Evolutionary conservation across 345 rosid genomes (phyloP).

Genomic region (Nasturtium officinale): DNA sequence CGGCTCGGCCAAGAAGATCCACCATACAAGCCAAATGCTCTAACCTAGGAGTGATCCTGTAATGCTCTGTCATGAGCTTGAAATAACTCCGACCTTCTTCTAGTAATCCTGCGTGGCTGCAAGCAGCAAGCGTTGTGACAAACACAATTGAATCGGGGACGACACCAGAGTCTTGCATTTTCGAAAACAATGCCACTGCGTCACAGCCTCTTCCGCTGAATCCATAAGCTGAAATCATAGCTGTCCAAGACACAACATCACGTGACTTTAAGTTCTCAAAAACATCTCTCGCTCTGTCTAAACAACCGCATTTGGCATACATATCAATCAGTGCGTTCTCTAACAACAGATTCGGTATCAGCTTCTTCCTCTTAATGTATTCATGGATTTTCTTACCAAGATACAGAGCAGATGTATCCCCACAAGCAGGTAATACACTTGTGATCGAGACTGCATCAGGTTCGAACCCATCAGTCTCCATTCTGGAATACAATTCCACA

Average conservation of each 20-base stretch:
- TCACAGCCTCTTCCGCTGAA: conserved; percentile 59
- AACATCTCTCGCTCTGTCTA: conserved; percentile 57
- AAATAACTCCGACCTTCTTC: conserved; percentile 59
- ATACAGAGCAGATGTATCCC: conserved; percentile 64
- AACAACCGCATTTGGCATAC: conserved; percentile 75
- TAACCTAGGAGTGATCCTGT: conserved; percentile 55
- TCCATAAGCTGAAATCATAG: conserved; percentile 80
- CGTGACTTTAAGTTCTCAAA: conserved; percentile 61
- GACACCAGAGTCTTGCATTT: conserved; percentile 62
- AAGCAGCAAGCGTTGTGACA: conserved; percentile 73
- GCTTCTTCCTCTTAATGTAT: conserved; percentile 52
- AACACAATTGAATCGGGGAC: conserved; percentile 73
- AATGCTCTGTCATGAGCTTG: conserved; percentile 54
- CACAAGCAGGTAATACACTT: conserved; percentile 78
- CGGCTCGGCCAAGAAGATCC: conserved; percentile 72
- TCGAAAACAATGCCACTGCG: conserved; percentile 57
- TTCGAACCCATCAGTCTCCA: conserved; percentile 57
- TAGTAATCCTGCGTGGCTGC: conserved; percentile 70
- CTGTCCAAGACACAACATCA: conserved; percentile 79
- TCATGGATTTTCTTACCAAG: conserved; percentile 59
- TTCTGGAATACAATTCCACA: conserved; percentile 51
- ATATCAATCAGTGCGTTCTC: conserved; percentile 78
- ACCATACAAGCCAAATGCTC: conserved; percentile 84
- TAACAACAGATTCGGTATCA: conserved; percentile 59
- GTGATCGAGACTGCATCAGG: conserved; percentile 66